Base-by-base conservation (phyloP, 2,329 filamentous ascomycete genomes). In the Chaetomium sp. region DNA sequence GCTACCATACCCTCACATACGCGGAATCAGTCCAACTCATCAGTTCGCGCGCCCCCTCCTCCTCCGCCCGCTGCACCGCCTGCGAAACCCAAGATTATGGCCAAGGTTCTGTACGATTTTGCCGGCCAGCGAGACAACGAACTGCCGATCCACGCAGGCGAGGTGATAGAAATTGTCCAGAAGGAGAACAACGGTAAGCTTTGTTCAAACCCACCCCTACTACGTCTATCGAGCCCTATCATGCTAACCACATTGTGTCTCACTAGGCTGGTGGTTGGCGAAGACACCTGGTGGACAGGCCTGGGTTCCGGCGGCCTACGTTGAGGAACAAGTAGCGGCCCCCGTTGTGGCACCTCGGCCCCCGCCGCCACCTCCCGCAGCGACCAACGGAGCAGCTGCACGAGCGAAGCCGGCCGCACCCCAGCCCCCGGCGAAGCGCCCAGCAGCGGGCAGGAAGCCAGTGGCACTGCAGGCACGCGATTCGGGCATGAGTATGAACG, bases 41-140 rank as follows among this genome's bases (percentile, higher is more conserved):
- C 74, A 62, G 69, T 68, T 32, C 76, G 83, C 56, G 78, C 76
- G 84, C 80, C 86, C 37, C 86, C 79, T 3, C 85, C 86, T 1
- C 85, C 87, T 2, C 81, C 87, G 0, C 84, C 88, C 12, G 79
- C 87, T 2, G 79, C 86, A 11, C 76, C 85, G 19, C 77, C 86
- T 43, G 79, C 82, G 7, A 77, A 78, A 40, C 78, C 79, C 36
- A 92, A 91, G 70, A 83, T 89, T 34, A 89, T 86, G 63, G 95
- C 88, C 66, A 94, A 91, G 75, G 94, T 91, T 4, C 72, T 97
- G 47, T 99, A 97, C 70, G 91, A 96, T 66, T 99, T 97, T 70
- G 80, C 78, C 53, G 91, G 91, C 12, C 87, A 92, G 63, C 89
- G 82, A 60, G 82, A 86, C 56, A 96, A 95, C 62, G 91, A 97